Evolutionary conservation across 345 rosid genomes (phyloP).

Genomic region (Rhodomyrtus tomentosa): DNA sequence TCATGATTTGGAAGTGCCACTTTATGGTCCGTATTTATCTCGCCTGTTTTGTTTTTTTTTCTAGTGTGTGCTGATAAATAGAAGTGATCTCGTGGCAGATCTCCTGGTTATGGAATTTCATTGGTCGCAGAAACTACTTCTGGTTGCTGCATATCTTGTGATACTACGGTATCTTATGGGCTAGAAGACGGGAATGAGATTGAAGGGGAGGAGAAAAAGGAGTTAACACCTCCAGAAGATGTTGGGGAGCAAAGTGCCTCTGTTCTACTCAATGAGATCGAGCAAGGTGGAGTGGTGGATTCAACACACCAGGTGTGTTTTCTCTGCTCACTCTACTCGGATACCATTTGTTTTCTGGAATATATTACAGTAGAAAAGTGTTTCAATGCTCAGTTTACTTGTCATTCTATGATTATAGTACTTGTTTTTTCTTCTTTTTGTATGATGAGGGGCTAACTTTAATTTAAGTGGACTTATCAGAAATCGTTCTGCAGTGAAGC

Average conservation of each 20-base stretch:
- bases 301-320: slow-evolving; percentile 76
- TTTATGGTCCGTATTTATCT: neutral
- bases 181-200: slow-evolving; percentile 34
- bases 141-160: slow-evolving; percentile 74
- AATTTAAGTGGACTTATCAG: neutral
- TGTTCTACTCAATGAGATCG: slow-evolving; percentile 79
- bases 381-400: neutral
- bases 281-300: slow-evolving; percentile 93
- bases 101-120: slow-evolving; percentile 89
- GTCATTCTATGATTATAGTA: neutral
- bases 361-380: neutral
- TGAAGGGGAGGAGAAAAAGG: slow-evolving; percentile 49
- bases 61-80: neutral
- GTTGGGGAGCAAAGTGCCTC: slow-evolving; percentile 79
- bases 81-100: slow-evolving; percentile 32
- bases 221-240: slow-evolving; percentile 49
- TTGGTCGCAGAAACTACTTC: slow-evolving; percentile 86
- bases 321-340: neutral
- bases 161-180: slow-evolving; percentile 50
- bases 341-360: neutral
- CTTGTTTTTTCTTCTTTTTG: neutral
- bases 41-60: neutral
- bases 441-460: neutral
- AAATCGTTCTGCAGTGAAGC: neutral
- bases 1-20: neutral